Evolutionary conservation across 192 early-diverging fungal species (phyloP), one percentile per base, ranked within the genome.

Genomic region (Linnemannia hyalina): DNA sequence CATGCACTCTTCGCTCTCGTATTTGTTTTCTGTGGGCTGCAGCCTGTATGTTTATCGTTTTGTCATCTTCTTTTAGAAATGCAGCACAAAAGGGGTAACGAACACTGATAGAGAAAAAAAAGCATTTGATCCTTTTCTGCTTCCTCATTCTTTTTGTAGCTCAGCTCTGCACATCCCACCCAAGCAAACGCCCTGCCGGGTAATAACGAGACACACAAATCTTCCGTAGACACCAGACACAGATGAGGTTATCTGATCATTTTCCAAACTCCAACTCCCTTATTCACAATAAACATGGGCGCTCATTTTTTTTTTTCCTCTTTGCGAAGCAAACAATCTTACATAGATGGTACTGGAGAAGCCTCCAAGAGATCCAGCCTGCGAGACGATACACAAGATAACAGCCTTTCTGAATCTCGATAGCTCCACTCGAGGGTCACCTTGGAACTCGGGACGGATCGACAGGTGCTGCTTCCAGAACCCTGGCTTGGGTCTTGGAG

Each of bases 341-440:
- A 86, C 84, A 60, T 86, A 86, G 60, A 86, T 86, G 8, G 84
- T 86, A 44, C 77, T 80, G 26, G 77, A 80, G 69, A 86, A 86
- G 6, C 84, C 84, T 35, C 84, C 84, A 5, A 86, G 76, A 52
- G 68, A 86, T 0, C 84, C 84, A 29, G 84, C 84, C 16, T 86
- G 84, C 16, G 84, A 79, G 44, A 86, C 75, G 42, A 81, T 54
- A 38, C 49, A 32, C 3, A 86, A 49, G 76, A 86, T 86, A 41
- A 86, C 38, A n/a, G 65, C 80, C 52, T 86, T 86, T 6, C 72
- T 71, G 60, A 68, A 32, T 2, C 75, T 65, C 9, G 84, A 86
- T 29, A 86, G 68, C 6, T 68, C 75, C 9, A 42, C 52, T 3
- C 80, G 84, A 26, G 84, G 84, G 32, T 86, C 84, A 4, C 84